Evolutionary conservation across 768 basidiomycete species (phyloP), one percentile per base, ranked within the genome.

Genomic region (Mycena amicta): DNA sequence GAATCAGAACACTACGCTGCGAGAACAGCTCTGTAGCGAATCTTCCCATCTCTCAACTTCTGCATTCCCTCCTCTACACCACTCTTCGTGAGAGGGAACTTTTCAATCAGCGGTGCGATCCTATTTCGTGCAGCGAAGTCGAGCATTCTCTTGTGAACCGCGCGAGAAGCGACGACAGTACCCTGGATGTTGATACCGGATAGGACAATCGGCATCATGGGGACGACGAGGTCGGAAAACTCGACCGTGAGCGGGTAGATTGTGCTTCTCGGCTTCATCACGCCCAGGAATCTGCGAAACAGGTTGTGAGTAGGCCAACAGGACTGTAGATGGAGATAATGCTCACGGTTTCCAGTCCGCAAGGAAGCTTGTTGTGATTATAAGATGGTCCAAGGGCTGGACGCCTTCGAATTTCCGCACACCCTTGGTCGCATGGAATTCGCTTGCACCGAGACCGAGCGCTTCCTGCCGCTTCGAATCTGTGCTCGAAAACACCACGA

Each of bases 391-490:
- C 43, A 62, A 50, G 4, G 25, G 37, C 23, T 66, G 65, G 22
- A 64, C 64, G 3, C 70, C 60, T 0, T 72, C 62, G 22, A 77
- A 63, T 11, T 59, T 55, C 18, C 51, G 64, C 1, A 41, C 57
- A 13, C 66, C 70, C 43, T 56, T 70, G 4, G 71, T 75, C 11
- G 67, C 65, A 37, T 75, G 69, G 53, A 75, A 77, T 53, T 77
- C 76, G 6, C 56, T 65, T 1, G 75, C 76, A 3, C 76, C 75
- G 0, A 77, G 66, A 20, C 50, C 47, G 49, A 43, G 59, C 20
- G 76, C 73, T 29, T 76, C 73, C 6, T 69, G 66, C 45, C 40
- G 69, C 57, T 77, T 77, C 25, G 45, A 51, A 5, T 76, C 71
- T 0, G 73, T 70, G 25, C 68, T 49, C 4, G 73, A 75, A 28